A percentile compares a stretch with the other conserved stretches of the same genome.
phyloP scores from a whole-genome alignment of 2,329 filamentous ascomycete genomes.

The Sclerotinia minor region DNA sequence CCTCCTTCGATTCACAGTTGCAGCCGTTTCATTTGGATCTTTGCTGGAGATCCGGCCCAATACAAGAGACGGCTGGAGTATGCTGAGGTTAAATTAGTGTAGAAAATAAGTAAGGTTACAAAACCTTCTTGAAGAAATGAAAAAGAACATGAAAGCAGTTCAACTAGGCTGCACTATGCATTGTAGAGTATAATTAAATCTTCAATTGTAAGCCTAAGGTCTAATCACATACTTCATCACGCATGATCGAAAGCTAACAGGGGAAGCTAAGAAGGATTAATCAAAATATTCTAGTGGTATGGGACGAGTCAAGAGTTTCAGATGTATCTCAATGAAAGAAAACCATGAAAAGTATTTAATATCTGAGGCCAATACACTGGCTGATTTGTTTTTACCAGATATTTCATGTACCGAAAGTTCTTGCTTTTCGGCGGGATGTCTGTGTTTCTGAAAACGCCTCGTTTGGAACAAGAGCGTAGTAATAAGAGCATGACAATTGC shows the following conservation, averaged over 20 bases:
- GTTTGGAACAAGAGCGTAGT: too few species aligned
- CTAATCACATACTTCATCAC: not conserved
- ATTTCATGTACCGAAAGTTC: too few species aligned
- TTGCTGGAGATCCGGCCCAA: not conserved
- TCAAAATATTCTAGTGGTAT: too few species aligned
- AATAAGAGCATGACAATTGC: too few species aligned
- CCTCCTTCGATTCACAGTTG: too few species aligned
- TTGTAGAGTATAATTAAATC: constrained; percentile 1
- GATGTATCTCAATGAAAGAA: not conserved
- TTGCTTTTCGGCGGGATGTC: too few species aligned
- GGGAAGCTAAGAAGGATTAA: not conserved
- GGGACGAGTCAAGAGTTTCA: not conserved
- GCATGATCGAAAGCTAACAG: not conserved
- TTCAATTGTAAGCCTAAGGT: not conserved
- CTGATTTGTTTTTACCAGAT: too few species aligned
- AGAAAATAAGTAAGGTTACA: constrained; percentile 32
- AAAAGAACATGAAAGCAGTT: constrained; percentile 6
- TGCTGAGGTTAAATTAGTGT: constrained; percentile 36
- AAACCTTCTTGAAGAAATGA: constrained; percentile 26
- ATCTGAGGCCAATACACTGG: too few species aligned
- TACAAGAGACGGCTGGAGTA: constrained; percentile 38
- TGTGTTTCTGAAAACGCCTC: too few species aligned
- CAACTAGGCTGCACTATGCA: not conserved
- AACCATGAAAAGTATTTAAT: too few species aligned
- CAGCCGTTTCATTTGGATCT: not conserved